phyloP scores from a whole-genome alignment of 2,329 filamentous ascomycete genomes.

The Endoconidiophora polonica region DNA sequence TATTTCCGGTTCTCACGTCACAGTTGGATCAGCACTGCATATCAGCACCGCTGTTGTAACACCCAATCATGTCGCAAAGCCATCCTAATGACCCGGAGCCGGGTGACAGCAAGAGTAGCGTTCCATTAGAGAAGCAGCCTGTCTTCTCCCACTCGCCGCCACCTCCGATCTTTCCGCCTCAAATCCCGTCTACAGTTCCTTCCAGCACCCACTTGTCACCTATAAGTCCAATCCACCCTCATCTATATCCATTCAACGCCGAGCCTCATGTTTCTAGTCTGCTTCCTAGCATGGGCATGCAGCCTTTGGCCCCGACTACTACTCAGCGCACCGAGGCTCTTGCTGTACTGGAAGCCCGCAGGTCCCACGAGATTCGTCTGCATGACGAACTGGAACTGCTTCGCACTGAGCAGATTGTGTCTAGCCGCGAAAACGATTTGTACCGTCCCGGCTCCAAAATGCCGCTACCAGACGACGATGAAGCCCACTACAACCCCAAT shows the following conservation, averaged over 20 bases:
- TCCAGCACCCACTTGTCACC: conserved; percentile 6
- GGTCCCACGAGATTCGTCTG: conserved; percentile 19
- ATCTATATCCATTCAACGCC: neutral
- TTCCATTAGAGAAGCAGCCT: conserved; percentile 7
- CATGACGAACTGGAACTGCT: conserved; percentile 34
- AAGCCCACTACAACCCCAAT: conserved; percentile 16
- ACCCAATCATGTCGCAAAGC: conserved; percentile 6
- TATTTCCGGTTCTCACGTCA: conserved; percentile 4
- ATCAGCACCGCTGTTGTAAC: neutral
- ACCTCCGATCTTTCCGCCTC: conserved; percentile 6
- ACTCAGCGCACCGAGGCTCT: conserved; percentile 4
- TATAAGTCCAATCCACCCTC: conserved; percentile 8
- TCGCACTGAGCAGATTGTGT: conserved; percentile 30
- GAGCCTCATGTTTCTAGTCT: conserved; percentile 1
- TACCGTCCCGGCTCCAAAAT: conserved; percentile 7
- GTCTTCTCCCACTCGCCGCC: conserved; percentile 1
- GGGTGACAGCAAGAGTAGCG: neutral
- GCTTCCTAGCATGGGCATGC: neutral
- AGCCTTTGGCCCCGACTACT: conserved; percentile 7
- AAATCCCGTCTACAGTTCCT: neutral
- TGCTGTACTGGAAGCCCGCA: conserved; percentile 2
- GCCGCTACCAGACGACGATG: conserved; percentile 13
- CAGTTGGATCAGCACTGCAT: conserved; percentile 6
- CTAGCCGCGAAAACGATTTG: conserved; percentile 20
- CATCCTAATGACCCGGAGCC: conserved; percentile 3